These are phyloP conservation scores for Graphilbum fragrans DNA, from an alignment of 2,329 filamentous ascomycete species.

Conservation along the genomic window DNA sequence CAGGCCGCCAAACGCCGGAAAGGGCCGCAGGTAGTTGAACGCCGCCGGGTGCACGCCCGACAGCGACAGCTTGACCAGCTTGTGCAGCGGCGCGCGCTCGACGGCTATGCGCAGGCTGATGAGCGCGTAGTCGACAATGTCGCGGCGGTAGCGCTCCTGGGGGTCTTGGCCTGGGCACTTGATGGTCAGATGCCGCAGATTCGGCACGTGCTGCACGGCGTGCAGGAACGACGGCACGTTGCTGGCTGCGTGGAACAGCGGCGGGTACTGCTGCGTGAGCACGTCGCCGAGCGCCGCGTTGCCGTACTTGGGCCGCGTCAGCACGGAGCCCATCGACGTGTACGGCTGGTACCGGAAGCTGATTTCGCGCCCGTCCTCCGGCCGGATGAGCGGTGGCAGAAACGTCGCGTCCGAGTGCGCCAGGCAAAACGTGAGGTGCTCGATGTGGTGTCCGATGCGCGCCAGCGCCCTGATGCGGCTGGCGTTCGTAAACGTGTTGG, in stretches of 20 bases:
- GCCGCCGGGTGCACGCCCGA: conserved; percentile 63
- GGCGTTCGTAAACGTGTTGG: conserved; percentile 64
- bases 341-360: conserved; percentile 74
- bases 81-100: conserved; percentile 56
- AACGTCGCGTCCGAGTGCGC: conserved; percentile 69
- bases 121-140: conserved; percentile 76
- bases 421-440: conserved; percentile 66
- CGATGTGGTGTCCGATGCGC: conserved; percentile 66
- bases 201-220: conserved; percentile 55
- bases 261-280: conserved; percentile 75
- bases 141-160: conserved; percentile 58
- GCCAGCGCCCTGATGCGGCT: conserved; percentile 62
- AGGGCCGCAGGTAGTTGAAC: conserved; percentile 65
- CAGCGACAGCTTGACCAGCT: conserved; percentile 59
- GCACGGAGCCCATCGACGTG: conserved; percentile 47
- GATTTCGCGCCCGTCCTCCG: conserved; percentile 63
- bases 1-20: conserved; percentile 60
- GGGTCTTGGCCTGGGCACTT: conserved; percentile 63
- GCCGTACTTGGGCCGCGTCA: conserved; percentile 64
- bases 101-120: conserved; percentile 77
- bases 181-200: conserved; percentile 62
- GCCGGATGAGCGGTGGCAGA: conserved; percentile 73
- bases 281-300: conserved; percentile 69
- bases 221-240: conserved; percentile 77
- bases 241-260: conserved; percentile 78